A percentile compares a stretch with the other conserved stretches of the same genome.
These are phyloP conservation scores for Cyamopsis tetragonoloba DNA, from an alignment of 306 rosid species.

Conservation along the genomic window DNA sequence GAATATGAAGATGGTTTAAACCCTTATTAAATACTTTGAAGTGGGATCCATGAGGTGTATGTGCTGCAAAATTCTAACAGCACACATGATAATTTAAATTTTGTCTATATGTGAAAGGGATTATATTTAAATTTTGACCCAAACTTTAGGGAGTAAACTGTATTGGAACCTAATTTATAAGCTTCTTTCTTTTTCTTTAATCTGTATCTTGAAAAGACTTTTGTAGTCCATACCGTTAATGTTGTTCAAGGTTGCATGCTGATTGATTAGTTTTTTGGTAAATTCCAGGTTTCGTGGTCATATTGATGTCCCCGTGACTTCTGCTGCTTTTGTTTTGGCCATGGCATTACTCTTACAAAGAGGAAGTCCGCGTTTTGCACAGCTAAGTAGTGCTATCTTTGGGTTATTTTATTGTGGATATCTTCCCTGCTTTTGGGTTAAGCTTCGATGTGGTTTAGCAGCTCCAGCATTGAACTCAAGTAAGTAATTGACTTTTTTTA, in stretches of 20 bases:
- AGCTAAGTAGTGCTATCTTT: constrained; percentile 89
- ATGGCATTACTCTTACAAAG: constrained; percentile 76
- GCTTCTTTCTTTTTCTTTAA: constrained; percentile 11
- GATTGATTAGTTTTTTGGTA: constrained; percentile 37
- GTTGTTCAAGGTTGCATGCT: constrained; percentile 27
- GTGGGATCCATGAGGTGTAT: not conserved
- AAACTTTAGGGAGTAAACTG: not conserved
- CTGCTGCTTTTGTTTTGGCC: constrained; percentile 89
- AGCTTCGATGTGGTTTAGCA: constrained; percentile 96
- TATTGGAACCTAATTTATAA: not conserved
- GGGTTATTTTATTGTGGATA: constrained; percentile 94
- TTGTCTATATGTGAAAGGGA: not conserved
- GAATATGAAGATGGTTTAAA: not conserved
- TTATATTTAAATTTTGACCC: not conserved
- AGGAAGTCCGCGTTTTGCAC: constrained; percentile 92
- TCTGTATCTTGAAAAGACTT: not conserved
- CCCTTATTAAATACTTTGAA: not conserved
- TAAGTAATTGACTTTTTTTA: constrained; percentile 30
- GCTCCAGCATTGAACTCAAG: constrained; percentile 88
- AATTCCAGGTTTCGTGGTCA: constrained; percentile 79
- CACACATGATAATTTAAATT: not conserved
- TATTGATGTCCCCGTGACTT: constrained; percentile 84
- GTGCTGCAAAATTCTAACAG: not conserved
- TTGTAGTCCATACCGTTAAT: not conserved
- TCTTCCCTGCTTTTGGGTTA: constrained; percentile 98